These are phyloP conservation scores for Ophiostoma ips DNA, from an alignment of 2,329 filamentous ascomycete genomes.

Conservation along the genomic window DNA sequence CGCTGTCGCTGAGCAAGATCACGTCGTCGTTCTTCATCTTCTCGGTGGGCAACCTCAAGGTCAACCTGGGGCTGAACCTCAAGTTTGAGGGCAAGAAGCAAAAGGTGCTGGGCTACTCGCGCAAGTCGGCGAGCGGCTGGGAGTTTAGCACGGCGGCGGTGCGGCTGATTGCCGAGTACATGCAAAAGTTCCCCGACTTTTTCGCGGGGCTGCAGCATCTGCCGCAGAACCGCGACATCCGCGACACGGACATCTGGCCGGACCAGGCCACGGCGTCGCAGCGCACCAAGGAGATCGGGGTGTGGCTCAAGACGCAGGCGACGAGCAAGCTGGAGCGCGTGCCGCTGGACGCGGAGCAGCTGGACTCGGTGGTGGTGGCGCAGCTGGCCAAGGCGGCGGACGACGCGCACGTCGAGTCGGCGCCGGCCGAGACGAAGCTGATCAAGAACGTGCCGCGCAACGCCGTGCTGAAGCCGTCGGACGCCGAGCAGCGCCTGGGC, in stretches of 20 bases:
- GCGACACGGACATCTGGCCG: constrained; percentile 76
- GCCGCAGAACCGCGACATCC: constrained; percentile 70
- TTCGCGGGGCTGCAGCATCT: constrained; percentile 78
- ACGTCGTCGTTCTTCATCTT: constrained; percentile 85
- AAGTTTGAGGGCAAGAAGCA: constrained; percentile 94
- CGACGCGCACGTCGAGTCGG: constrained; percentile 30
- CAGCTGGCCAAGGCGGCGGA: constrained; percentile 68
- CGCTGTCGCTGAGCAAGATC: constrained; percentile 84
- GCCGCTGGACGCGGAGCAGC: constrained; percentile 90
- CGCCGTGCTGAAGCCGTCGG: constrained; percentile 80
- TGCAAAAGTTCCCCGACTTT: constrained; percentile 89
- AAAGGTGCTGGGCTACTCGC: constrained; percentile 91
- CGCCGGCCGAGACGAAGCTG: constrained; percentile 48
- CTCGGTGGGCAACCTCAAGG: constrained; percentile 53
- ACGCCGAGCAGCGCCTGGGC: constrained; percentile 84
- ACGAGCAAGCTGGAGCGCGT: constrained; percentile 88
- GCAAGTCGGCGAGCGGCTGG: constrained; percentile 77
- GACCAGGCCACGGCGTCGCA: constrained; percentile 54
- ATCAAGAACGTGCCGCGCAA: constrained; percentile 72
- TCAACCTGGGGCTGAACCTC: constrained; percentile 87
- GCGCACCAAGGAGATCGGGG: constrained; percentile 84
- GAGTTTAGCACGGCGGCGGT: constrained; percentile 85
- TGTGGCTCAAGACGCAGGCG: constrained; percentile 85
- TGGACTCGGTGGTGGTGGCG: constrained; percentile 81
- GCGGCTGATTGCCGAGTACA: constrained; percentile 70